These are phyloP conservation scores for Dissophora globulifera DNA, from an alignment of 192 early-diverging fungal species.

Conservation along the genomic window DNA sequence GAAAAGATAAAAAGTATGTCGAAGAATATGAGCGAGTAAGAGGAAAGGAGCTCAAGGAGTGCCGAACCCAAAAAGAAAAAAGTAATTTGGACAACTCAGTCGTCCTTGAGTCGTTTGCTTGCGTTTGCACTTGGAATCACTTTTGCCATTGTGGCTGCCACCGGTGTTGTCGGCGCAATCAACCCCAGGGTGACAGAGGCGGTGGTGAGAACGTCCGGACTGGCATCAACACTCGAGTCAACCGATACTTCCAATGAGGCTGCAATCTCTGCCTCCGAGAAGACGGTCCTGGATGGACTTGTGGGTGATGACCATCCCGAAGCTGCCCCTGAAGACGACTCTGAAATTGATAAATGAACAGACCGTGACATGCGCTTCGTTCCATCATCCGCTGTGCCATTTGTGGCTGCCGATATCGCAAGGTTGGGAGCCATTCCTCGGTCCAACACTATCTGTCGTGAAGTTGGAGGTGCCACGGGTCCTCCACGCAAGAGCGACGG, in stretches of 20 bases:
- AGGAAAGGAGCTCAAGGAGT: no score
- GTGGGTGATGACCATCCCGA: no score
- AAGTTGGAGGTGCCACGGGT: no score
- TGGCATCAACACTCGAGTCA: no score
- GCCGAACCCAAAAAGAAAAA: no score
- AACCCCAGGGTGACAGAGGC: background rate
- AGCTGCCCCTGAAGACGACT: slow-evolving; percentile 1
- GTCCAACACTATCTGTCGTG: no score
- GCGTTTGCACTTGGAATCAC: background rate
- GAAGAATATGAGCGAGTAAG: no score
- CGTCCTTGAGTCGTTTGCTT: slow-evolving; percentile 4
- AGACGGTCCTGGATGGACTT: background rate
- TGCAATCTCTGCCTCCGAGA: background rate
- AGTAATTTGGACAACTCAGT: no score
- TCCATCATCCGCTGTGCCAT: background rate
- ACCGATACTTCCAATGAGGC: no score
- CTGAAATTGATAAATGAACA: background rate
- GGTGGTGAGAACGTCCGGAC: no score
- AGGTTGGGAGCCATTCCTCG: no score
- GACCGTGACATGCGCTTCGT: background rate
- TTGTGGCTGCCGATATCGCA: background rate
- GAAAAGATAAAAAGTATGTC: background rate
- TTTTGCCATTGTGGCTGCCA: background rate
- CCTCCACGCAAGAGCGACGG: no score
- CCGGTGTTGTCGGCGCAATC: background rate